Evolutionary conservation across 1,284 basidiomycete species (phyloP), one percentile per base, ranked within the genome.

Genomic region (Ceratobasidium sp.): DNA sequence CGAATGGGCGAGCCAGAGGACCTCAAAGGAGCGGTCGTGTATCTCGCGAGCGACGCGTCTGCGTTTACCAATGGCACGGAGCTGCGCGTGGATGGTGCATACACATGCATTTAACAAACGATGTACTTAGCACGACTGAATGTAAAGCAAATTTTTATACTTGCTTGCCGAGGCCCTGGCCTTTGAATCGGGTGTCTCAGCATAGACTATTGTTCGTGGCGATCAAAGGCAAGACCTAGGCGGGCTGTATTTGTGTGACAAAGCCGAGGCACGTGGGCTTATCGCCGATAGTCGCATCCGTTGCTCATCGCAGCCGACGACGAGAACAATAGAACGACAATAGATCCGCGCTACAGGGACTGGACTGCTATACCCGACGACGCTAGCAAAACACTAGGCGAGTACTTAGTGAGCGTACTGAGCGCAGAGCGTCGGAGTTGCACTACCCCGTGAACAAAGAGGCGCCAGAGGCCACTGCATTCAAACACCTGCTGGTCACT

Each of bases 31-130:
- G 94, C 94, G 54, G 88, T 95, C 79, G 92, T 97, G 74, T 96
- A 92, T 84, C 88, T 97, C 28, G 90, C 92, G 13, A 94, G 92
- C 81, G 95, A 96, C 82, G 94, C 94, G 20, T 94, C 93, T 51
- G 89, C 88, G 63, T 96, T 95, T 84, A 91, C 95, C 86, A 97
- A 95, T 1, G 95, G 95, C 8, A 86, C 90, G 3, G 94, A 97
- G 81, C 85, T 97, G 78, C 90, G 91, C 20, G 90, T 97, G 56
- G 95, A 97, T 81, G 95, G 95, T 33, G 95, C 69, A 47, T 73
- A 94, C 28, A 96, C 96, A 83, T 92, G 90, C 82, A 81, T 87
- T 74, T 73, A 42, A 61, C n/a, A n/a, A n/a, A 20, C n/a, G 45
- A 4, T 4, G 45, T 42, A 37, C n/a, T n/a, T n/a, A n/a, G n/a